Evolutionary conservation across 2,329 filamentous ascomycete genomes (phyloP), one percentile per base, ranked within the genome.

Genomic region (Sarocladium strictum): DNA sequence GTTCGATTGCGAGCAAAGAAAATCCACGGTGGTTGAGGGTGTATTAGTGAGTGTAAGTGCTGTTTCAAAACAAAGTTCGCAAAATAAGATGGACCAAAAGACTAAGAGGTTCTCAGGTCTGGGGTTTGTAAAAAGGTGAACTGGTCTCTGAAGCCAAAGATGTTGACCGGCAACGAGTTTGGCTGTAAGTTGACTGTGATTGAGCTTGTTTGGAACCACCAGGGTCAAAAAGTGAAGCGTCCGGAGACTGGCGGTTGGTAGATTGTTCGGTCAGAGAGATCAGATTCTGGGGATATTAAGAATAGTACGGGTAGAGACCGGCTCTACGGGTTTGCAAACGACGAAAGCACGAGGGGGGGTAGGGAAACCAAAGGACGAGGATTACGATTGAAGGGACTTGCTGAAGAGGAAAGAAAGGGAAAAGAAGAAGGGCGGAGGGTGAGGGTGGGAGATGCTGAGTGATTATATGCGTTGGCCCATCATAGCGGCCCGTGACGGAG

Each of bases 341-440:
- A 68, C 64, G 69, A 70, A 69, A 65, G 66, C 63, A 67, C 64
- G 65, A 64, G 61, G 61, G 63, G 70, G 64, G 66, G 29, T 17
- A 66, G 56, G 60, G 61, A 61, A 60, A 61, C 66, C 67, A 63
- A 67, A 75, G 78, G 81, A 76, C 70, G 72, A 76, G 74, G 75
- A 77, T 76, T 76, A 70, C 68, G 63, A 66, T 73, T 78, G 78
- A 60, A 71, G 76, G 66, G 74, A 75, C 84, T 87, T 87, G 85
- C 84, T 86, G 77, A 77, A 77, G 83, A 82, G 64, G 65, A 65
- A 73, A 72, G 69, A 74, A 74, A 67, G 64, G 53, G 70, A 71
- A 72, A 65, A 66, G 64, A 67, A 64, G 61, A 64, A 66, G 63
- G 64, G 10, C 27, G 63, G 64, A 43, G 57, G 63, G 62, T 64